Base-by-base conservation (phyloP, 208 protist species). In the Acanthamoeba sp. region DNA sequence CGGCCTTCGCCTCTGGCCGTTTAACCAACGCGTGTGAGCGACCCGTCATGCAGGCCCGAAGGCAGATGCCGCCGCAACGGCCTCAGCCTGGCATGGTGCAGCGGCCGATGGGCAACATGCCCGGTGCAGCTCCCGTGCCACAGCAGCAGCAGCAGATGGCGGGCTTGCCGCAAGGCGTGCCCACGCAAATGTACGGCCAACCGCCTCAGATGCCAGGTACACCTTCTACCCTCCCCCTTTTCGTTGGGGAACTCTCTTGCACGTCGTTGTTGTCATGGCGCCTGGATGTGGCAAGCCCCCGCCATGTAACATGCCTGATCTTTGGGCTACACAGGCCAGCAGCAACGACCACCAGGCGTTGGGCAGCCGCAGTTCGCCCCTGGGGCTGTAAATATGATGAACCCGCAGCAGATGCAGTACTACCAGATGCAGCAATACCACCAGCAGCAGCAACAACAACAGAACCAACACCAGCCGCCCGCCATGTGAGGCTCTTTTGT, bases 341-440 rank as follows among this genome's bases (percentile, higher is more conserved):
- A 62, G 55, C 55, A n/a, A n/a, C 59, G n/a, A 34, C 59, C 59
- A 34, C 59, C 59, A 34, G 59, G n/a, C 5, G 59, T 20, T 22
- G n/a, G 6, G 52, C 52, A 59, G 52, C 52, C 22, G 59, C 69
- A 78, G n/a, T 45, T 32, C 76, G 76, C 45, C 5, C 34, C 36
- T 14, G 22, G 36, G 9, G 66, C 9, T 36, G 66, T 76, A 48
- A 84, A 52, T 20, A 85, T 85, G 76, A 85, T 85, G 45, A 85
- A 85, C 76, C 76, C 38, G 16, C 76, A 85, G 29, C 76, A 50
- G 42, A 85, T 85, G 76, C 76, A 85, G 45, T 85, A 85, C 76
- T 85, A 85, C 48, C 76, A 50, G 29, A n/a, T 85, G 42, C 76
- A 85, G 29, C 45, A 85, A 5, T 27, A 80, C 3, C 7, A 80